Conservation (phyloP, 1,284 basidiomycete species). For the Pascua guehoae region DNA sequence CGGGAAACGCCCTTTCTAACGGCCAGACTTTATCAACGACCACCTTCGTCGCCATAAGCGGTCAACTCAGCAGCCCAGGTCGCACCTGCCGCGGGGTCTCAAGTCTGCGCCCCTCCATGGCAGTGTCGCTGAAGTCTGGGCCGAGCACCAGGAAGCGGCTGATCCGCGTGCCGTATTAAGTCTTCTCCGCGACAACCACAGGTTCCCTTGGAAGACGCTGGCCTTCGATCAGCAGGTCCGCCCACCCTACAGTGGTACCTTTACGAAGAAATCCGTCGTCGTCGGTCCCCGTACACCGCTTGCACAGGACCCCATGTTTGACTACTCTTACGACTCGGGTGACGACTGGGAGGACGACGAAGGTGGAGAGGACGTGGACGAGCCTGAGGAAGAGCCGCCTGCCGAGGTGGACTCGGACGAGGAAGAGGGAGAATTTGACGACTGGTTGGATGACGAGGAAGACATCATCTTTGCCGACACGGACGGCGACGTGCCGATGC, state of each 20-base stretch:
- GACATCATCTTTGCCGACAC: slow-evolving; percentile 25
- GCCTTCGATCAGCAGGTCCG: slow-evolving; percentile 46
- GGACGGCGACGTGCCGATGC: slow-evolving; percentile 40
- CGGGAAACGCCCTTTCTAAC: background rate
- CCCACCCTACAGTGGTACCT: slow-evolving; percentile 47
- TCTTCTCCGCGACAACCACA: slow-evolving; percentile 30
- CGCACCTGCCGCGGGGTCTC: slow-evolving; percentile 24
- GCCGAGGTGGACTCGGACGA: slow-evolving; percentile 35
- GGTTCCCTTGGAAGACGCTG: slow-evolving; percentile 46
- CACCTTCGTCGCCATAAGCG: slow-evolving; percentile 23
- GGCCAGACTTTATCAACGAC: slow-evolving; percentile 29
- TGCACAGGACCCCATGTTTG: slow-evolving; percentile 45
- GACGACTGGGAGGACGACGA: slow-evolving; percentile 51
- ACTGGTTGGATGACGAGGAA: slow-evolving; percentile 41
- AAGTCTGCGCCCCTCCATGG: slow-evolving; percentile 37
- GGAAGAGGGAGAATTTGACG: slow-evolving; percentile 42
- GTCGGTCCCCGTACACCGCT: slow-evolving; percentile 49
- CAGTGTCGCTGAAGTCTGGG: slow-evolving; percentile 37
- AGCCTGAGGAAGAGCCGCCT: slow-evolving; percentile 21
- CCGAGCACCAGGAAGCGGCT: slow-evolving; percentile 36
- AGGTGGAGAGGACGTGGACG: slow-evolving; percentile 42
- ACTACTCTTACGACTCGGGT: slow-evolving; percentile 48
- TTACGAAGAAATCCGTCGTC: slow-evolving; percentile 42
- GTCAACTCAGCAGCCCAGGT: background rate
- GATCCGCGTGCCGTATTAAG: slow-evolving; percentile 43